Percentiles rank a stretch among this genome's conserved stretches.
phyloP scores from a whole-genome alignment of 1,139 yeast genomes.

The Pneumocystis oryctolagi region DNA sequence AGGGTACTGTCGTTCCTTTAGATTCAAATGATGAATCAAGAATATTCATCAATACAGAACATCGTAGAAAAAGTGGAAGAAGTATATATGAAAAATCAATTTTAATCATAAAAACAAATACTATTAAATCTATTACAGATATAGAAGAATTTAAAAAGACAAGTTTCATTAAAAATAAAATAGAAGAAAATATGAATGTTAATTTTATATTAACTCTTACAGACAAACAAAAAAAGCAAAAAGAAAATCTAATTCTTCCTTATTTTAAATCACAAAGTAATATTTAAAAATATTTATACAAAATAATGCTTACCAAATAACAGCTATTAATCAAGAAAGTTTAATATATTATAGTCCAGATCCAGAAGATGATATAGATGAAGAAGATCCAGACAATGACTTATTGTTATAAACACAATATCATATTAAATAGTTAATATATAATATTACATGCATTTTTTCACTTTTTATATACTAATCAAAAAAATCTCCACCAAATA shows the following conservation, averaged over 20 bases:
- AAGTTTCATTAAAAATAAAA: not conserved
- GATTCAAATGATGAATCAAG: not conserved
- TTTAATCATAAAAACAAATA: not conserved
- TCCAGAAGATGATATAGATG: constrained; percentile 1
- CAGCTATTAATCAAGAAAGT: not conserved
- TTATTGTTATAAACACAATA: not conserved
- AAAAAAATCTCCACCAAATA: constrained; percentile 34
- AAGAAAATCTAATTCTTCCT: not conserved
- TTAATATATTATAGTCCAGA: not conserved
- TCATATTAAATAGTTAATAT: not conserved
- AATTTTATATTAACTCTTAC: not conserved
- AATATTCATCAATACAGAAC: not conserved
- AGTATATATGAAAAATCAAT: not conserved
- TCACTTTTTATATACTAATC: not conserved
- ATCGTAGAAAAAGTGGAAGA: not conserved
- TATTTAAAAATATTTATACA: not conserved
- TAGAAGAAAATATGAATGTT: not conserved
- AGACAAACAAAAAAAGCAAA: constrained; percentile 1
- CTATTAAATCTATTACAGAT: not conserved
- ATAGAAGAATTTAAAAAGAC: not conserved
- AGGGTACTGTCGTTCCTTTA: not conserved
- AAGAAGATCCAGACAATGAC: constrained; percentile 1
- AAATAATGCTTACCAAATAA: not conserved
- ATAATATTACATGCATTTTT: not conserved
- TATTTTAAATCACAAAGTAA: constrained; percentile 1